Evolutionary conservation across 805 yeast genomes (phyloP).

Genomic region (Candida anglica): DNA sequence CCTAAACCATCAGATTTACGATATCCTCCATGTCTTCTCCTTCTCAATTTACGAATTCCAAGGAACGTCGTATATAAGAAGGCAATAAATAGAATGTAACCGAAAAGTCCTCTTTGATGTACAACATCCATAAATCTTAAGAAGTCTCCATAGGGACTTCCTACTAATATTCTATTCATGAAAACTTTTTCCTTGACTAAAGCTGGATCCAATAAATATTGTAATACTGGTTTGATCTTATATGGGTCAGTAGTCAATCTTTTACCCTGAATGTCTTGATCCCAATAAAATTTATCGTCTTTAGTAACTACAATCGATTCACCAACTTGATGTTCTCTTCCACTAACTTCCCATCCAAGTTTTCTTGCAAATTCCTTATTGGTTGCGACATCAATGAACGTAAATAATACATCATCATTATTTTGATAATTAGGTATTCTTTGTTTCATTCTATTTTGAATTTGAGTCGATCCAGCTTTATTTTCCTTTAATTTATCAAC

Average conservation of each 20-base stretch:
- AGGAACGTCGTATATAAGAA: conserved; percentile 7
- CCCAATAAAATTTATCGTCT: conserved; percentile 33
- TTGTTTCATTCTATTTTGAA: conserved; percentile 45
- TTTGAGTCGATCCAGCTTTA: conserved; percentile 38
- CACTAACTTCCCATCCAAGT: conserved; percentile 36
- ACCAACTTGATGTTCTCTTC: conserved; percentile 40
- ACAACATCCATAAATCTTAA: conserved; percentile 41
- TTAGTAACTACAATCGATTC: conserved; percentile 53
- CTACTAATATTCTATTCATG: conserved; percentile 27
- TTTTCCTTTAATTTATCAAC: conserved; percentile 38
- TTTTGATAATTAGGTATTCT: conserved; percentile 47
- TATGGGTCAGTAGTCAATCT: conserved; percentile 30
- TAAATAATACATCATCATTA: conserved; percentile 38
- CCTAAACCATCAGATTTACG: conserved; percentile 4
- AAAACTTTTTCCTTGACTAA: conserved; percentile 8
- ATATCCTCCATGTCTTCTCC: conserved; percentile 2
- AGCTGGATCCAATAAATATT: conserved; percentile 34
- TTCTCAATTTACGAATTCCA: conserved; percentile 2
- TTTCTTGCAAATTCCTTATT: conserved; percentile 21
- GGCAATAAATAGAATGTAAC: conserved; percentile 27
- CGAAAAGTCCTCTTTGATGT: conserved; percentile 42
- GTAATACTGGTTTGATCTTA: conserved; percentile 29
- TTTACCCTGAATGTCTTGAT: conserved; percentile 32
- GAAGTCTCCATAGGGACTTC: conserved; percentile 38
- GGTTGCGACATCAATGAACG: conserved; percentile 49